Evolutionary conservation across 345 rosid species (phyloP).

Genomic region (Acer saccharum): DNA sequence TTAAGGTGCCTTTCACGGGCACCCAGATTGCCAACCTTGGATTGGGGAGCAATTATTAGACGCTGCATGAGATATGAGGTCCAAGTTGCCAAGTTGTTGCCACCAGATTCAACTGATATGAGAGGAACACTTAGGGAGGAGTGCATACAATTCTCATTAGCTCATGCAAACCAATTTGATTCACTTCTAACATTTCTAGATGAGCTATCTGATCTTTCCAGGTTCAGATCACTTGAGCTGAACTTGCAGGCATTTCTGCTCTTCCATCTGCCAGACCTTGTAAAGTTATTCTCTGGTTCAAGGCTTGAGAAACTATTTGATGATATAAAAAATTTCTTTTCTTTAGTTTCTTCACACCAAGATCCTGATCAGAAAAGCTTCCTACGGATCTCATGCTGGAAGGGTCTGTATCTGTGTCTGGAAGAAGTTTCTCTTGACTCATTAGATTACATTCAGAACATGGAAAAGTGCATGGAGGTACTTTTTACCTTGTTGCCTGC

Average conservation of each 20-base stretch:
- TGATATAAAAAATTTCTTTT: constrained; percentile 57
- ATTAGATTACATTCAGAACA: constrained; percentile 44
- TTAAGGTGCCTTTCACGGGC: constrained; percentile 79
- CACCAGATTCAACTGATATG: constrained; percentile 38
- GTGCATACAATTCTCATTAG: constrained; percentile 60
- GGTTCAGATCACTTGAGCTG: constrained; percentile 69
- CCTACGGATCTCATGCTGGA: constrained; percentile 75
- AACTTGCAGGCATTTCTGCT: constrained; percentile 71
- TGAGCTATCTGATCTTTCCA: constrained; percentile 73
- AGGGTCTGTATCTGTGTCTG: constrained; percentile 69
- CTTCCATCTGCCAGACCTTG: constrained; percentile 55
- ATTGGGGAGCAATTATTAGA: constrained; percentile 81
- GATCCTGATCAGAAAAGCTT: constrained; percentile 47
- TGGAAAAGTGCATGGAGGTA: constrained; percentile 70
- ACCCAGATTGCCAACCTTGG: constrained; percentile 78
- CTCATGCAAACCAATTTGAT: constrained; percentile 72
- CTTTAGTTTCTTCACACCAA: constrained; percentile 46
- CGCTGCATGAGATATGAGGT: constrained; percentile 83
- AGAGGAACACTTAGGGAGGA: constrained; percentile 65
- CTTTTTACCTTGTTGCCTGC: constrained; percentile 64
- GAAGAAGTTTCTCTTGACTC: constrained; percentile 68
- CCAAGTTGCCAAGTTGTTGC: constrained; percentile 35
- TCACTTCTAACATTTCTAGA: constrained; percentile 69
- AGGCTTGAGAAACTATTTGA: constrained; percentile 70
- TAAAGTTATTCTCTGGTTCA: constrained; percentile 75